Evolutionary conservation across 1,284 basidiomycete species (phyloP), one percentile per base, ranked within the genome.

Genomic region (Anthracocystis panici-leucophaei): DNA sequence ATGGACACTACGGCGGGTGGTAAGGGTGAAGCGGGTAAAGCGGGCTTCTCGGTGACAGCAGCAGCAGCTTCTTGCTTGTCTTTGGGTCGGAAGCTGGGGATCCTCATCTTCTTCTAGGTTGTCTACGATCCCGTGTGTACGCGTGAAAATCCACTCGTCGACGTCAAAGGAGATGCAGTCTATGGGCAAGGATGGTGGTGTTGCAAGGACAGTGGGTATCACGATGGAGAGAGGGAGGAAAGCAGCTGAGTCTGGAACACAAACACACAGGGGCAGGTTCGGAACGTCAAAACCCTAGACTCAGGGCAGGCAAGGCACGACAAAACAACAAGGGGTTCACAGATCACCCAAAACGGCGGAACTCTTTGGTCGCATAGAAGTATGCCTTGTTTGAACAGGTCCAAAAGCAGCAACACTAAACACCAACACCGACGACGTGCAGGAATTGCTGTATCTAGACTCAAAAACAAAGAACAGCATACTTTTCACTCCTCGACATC

Each of bases 51-150:
- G 50, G 45, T 49, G 50, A 55, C 44, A 20, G 35, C 35, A 16
- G 31, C 31, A 2, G 31, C 31, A 9, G 55, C 27, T 12, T 68
- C 51, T 18, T 57, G 65, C 25, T 61, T 57, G 25, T 64, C 52
- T 23, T 57, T 56, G 41, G 64, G 67, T 11, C 48, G 41, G 29
- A 64, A 64, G 46, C 46, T 49, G 10, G 65, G 57, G 2, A 69
- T 48, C 18, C 67, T 57, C 67, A 69, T 67, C 18, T 25, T 67
- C 18, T 25, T 57, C 14, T 14, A n/a, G 27, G 16, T 11, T 29
- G n/a, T 35, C 27, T 41, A 38, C 35, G 14, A 38, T 38, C 3
- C 35, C 35, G 11, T 35, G 20, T 38, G 20, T 14, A 33, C 23
- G 29, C 20, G 45, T 16, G 14, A 14, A 38, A 10, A 12, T 14